Evolutionary conservation across 345 rosid species (phyloP), one percentile per base, ranked within the genome.

Genomic region (Salix exigua): DNA sequence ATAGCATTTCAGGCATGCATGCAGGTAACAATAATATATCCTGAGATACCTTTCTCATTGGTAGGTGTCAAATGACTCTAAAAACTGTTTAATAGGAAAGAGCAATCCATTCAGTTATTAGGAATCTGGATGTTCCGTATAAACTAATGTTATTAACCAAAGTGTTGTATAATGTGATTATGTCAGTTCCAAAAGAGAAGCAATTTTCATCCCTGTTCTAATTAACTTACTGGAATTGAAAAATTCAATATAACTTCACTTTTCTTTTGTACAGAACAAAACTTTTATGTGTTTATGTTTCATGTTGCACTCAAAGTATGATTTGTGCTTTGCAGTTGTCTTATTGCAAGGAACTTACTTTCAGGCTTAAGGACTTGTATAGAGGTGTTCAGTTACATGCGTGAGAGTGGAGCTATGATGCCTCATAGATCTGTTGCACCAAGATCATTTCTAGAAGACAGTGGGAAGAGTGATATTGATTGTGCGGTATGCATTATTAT

Each of bases 321-420:
- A 23, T 64, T 67, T 70, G 79, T 68, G 68, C 68, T 79, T 73
- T 82, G 82, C 93, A 96, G 99, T 83, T 96, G 99, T 87, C 98
- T 96, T 81, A 96, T 96, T 70, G 94, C 99, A 66, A 93, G 97
- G 82, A 96, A 96, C 84, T 78, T 96, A 76, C 99, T 96, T 79
- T 89, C 92, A 83, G 99, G 99, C 82, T 86, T 96, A 86, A 96
- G 90, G 91, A 89, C 96, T 85, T 96, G 99, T 83, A 78, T 87
- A 74, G 99, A 96, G 81, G 94, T 96, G 66, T 90, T 89, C 18
- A 86, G 70, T 76, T 93, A 91, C 90, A 96, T 93, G 99, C 86
- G 85, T 77, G 90, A 90, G 62, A 84, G 85, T 81, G 93, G 89
- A 81, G 80, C 90, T 83, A 86, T 91, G 70, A 63, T 85, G 83